A percentile compares a stretch with the other conserved stretches of the same genome.
These are phyloP conservation scores for Botryotinia calthae DNA, from an alignment of 2,329 filamentous ascomycete genomes.

Conservation along the genomic window DNA sequence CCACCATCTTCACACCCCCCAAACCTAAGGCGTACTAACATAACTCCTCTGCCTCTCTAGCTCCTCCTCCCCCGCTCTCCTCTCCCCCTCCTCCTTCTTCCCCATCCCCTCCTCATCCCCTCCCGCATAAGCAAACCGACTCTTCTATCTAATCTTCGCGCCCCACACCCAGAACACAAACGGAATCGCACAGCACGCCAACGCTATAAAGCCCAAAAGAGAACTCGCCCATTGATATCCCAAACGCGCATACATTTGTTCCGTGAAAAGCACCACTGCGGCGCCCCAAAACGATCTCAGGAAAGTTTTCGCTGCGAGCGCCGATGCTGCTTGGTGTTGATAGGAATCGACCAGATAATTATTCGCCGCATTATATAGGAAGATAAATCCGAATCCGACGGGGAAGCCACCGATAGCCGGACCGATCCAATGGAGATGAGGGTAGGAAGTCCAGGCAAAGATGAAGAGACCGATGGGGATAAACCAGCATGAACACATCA, in stretches of 20 bases:
- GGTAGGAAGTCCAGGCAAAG: slow-evolving; percentile 64
- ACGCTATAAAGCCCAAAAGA: slow-evolving; percentile 68
- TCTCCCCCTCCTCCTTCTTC: slow-evolving; percentile 1
- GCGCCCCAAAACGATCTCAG: slow-evolving; percentile 80
- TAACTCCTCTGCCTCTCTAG: slow-evolving; percentile 33
- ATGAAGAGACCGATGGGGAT: slow-evolving; percentile 66
- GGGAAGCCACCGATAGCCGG: slow-evolving; percentile 56
- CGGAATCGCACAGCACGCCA: slow-evolving; percentile 79
- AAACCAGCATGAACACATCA: slow-evolving; percentile 75
- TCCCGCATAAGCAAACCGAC: slow-evolving; percentile 70
- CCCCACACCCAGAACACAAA: slow-evolving; percentile 80
- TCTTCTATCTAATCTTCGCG: slow-evolving; percentile 63
- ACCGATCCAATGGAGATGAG: slow-evolving; percentile 54
- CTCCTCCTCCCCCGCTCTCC: slow-evolving; percentile 24
- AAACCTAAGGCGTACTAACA: slow-evolving; percentile 30
- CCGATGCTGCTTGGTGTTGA: slow-evolving; percentile 74
- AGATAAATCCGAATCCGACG: slow-evolving; percentile 64
- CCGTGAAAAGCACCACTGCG: slow-evolving; percentile 72
- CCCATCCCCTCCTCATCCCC: slow-evolving; percentile 47
- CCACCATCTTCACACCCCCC: neutral
- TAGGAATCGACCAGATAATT: slow-evolving; percentile 62
- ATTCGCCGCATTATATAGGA: slow-evolving; percentile 60
- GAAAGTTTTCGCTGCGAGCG: slow-evolving; percentile 78
- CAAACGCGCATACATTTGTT: slow-evolving; percentile 73
- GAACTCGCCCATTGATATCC: slow-evolving; percentile 73